Conservation (phyloP, 129 eudicot species). For the Helichrysum umbraculigerum region DNA sequence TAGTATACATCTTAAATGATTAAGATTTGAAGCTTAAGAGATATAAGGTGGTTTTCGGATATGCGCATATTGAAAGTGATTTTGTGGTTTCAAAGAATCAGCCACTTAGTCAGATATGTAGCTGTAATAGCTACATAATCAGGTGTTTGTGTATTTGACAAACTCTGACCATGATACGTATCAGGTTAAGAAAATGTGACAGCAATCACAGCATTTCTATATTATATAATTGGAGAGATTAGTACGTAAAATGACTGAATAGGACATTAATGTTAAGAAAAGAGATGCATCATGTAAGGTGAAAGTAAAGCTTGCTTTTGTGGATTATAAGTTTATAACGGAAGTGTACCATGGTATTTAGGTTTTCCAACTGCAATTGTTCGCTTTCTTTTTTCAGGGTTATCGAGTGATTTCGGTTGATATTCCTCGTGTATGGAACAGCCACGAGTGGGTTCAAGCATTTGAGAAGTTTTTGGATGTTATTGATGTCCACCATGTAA, state of each 20-base stretch:
- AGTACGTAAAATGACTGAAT: background rate
- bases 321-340: constrained; percentile 9
- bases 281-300: background rate
- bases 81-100: background rate
- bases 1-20: too few species aligned
- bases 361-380: background rate
- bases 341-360: background rate
- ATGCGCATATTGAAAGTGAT: background rate
- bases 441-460: constrained; percentile 92
- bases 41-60: background rate
- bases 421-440: constrained; percentile 94
- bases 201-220: background rate
- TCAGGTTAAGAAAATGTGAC: background rate
- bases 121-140: background rate
- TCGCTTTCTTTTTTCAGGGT: constrained; percentile 56
- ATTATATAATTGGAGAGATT: background rate
- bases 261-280: background rate
- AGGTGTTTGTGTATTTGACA: background rate
- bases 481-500: constrained; percentile 95
- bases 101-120: background rate
- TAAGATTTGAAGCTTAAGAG: background rate
- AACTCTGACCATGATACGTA: background rate
- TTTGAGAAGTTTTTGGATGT: constrained; percentile 97
- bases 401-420: constrained; percentile 95
- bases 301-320: constrained; percentile 7